Base-by-base conservation (phyloP, 2,329 filamentous ascomycete genomes). In the Colletotrichum sp. region DNA sequence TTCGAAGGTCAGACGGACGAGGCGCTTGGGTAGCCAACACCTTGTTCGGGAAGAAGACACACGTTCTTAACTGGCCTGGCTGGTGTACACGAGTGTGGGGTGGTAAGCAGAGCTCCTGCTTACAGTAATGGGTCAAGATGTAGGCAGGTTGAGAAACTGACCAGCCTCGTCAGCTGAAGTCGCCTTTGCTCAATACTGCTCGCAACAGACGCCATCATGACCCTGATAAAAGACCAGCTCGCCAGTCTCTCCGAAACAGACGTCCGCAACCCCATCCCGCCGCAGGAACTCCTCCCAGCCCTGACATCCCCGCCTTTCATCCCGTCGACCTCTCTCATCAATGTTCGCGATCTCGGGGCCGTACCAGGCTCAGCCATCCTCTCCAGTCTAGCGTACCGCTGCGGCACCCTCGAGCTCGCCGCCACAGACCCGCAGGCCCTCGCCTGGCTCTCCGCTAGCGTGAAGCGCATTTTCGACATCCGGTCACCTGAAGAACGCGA, bases 391-490 rank as follows among this genome's bases (percentile, higher is more conserved):
- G 83, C 85, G 77, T 90, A 86, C 82, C 88, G 89, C 77, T 87
- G 86, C 75, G 89, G 88, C 55, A 85, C 85, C 18, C 84, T 90
- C 15, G 80, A 81, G 64, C 78, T 82, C 3, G 83, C 79, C 7
- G 73, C 74, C 34, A 24, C 73, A 21, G 82, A 84, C 72, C 80
- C 81, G 12, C 79, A 81, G n/a, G 80, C 83, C 7, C 52, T 81
- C 12, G 84, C 84, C 7, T 84, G 84, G 79, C 79, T 90, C 5
- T 79, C 81, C 8, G 79, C 79, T 21, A 81, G 84, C 63, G 81
- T 90, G 62, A 84, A 82, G 74, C 85, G 84, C 72, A 79, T 92
- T 67, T 91, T 90, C 79, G 90, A 91, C 81, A 82, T 92, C 72
- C 86, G 90, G 57, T 87, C 86, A 57, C 81, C 82, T 10, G 77